Percentiles rank a stretch among this genome's conserved stretches.
Conservation (phyloP, 2,329 filamentous ascomycete genomes). For the Cladosporium halotolerans region DNA sequence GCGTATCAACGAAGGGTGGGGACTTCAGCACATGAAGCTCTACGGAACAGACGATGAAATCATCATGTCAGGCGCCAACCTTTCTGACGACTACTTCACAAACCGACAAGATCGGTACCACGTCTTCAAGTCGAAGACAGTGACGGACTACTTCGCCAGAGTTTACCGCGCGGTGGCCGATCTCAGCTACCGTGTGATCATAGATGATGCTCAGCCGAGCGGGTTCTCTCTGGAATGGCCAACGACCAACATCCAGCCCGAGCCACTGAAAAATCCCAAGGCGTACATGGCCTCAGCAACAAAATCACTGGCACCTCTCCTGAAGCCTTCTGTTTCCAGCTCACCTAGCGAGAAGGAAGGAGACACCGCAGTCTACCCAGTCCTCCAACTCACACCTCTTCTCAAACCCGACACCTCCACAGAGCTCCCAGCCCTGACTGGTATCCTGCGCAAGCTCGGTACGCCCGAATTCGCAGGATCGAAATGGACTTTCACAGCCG, state of each 20-base stretch:
- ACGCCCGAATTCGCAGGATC: slow-evolving; percentile 57
- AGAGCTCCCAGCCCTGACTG: slow-evolving; percentile 74
- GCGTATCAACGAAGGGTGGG: slow-evolving; percentile 96
- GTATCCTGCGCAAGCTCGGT: slow-evolving; percentile 64
- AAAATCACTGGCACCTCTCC: slow-evolving; percentile 57
- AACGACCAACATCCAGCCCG: slow-evolving; percentile 62
- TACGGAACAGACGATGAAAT: slow-evolving; percentile 95
- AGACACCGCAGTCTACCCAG: slow-evolving; percentile 75
- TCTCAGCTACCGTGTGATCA: slow-evolving; percentile 74
- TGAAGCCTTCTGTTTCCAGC: slow-evolving; percentile 40
- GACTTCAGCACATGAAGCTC: slow-evolving; percentile 96
- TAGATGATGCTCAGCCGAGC: slow-evolving; percentile 41
- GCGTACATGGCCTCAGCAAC: slow-evolving; percentile 66
- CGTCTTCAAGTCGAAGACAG: slow-evolving; percentile 69
- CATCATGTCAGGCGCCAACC: slow-evolving; percentile 89
- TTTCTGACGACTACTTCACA: slow-evolving; percentile 92
- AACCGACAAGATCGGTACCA: slow-evolving; percentile 95
- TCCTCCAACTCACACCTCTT: slow-evolving; percentile 82
- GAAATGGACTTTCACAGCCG: slow-evolving; percentile 93
- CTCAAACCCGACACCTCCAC: slow-evolving; percentile 75
- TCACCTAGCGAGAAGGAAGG: slow-evolving; percentile 28
- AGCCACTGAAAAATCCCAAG: slow-evolving; percentile 64
- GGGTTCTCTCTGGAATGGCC: slow-evolving; percentile 67
- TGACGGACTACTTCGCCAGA: slow-evolving; percentile 74
- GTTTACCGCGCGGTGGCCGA: slow-evolving; percentile 72